Conservation (phyloP, 2,329 filamentous ascomycete species). For the Aschersonia sp. region DNA sequence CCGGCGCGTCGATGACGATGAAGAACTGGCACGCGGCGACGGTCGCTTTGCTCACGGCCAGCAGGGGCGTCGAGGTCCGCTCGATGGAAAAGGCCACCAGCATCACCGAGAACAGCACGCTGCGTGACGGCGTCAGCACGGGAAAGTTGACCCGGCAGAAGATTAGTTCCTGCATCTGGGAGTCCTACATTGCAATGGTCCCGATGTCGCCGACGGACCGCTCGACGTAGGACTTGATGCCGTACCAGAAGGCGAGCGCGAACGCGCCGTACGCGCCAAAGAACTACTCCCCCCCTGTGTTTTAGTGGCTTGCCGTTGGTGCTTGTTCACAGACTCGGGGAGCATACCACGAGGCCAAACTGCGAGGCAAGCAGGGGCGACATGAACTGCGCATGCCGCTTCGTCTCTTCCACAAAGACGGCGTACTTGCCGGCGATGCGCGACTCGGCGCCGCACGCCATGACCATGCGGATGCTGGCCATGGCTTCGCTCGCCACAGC, state of each 20-base stretch:
- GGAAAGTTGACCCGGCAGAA: not conserved
- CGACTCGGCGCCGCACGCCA: slow-evolving; percentile 45
- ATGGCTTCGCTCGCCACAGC: slow-evolving; percentile 48
- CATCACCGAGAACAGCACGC: slow-evolving; percentile 43
- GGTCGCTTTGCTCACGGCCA: slow-evolving; percentile 42
- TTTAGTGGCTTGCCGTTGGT: not conserved
- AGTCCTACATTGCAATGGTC: slow-evolving; percentile 38
- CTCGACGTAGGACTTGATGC: slow-evolving; percentile 33
- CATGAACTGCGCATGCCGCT: slow-evolving; percentile 30
- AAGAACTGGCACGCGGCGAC: slow-evolving; percentile 45
- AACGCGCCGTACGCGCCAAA: slow-evolving; percentile 39
- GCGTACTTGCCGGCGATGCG: slow-evolving; percentile 38
- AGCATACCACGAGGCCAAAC: slow-evolving; percentile 31
- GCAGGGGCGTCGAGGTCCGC: slow-evolving; percentile 40
- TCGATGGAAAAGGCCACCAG: slow-evolving; percentile 42
- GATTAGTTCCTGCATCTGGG: slow-evolving; percentile 3
- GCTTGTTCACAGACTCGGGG: not conserved
- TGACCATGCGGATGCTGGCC: slow-evolving; percentile 44
- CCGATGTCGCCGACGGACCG: slow-evolving; percentile 32
- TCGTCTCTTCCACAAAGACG: slow-evolving; percentile 39
- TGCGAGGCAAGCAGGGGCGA: slow-evolving; percentile 37
- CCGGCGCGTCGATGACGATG: slow-evolving; percentile 34
- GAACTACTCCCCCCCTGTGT: slow-evolving; percentile 20
- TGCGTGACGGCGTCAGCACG: slow-evolving; percentile 3
- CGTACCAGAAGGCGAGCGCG: slow-evolving; percentile 48